phyloP scores from a whole-genome alignment of 1,139 yeast genomes.

The Saccharomyces uvarum region DNA sequence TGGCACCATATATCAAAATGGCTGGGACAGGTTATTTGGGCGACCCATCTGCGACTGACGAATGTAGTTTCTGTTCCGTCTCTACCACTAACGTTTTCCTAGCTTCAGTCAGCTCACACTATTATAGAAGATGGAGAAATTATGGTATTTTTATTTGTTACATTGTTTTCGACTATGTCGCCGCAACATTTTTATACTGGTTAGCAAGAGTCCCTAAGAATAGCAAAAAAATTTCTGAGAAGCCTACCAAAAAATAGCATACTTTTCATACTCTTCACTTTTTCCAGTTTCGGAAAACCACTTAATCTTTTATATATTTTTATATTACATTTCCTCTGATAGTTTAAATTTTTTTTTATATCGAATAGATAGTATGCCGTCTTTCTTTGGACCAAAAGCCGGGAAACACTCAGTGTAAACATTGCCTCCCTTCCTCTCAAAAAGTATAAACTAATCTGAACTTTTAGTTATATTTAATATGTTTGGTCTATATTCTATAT shows the following conservation, averaged over 20 bases:
- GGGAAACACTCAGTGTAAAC: neutral
- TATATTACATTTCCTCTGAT: neutral
- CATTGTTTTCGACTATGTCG: conserved; percentile 43
- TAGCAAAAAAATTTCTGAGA: neutral
- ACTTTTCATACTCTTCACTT: neutral
- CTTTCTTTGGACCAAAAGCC: neutral
- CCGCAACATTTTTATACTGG: conserved; percentile 58
- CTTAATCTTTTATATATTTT: too few relatives aligned
- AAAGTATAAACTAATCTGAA: neutral
- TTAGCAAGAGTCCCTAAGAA: conserved; percentile 64
- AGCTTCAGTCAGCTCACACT: conserved; percentile 36
- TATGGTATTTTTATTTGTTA: conserved; percentile 46
- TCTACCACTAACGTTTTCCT: conserved; percentile 46
- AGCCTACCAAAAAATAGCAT: neutral
- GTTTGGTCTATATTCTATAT: neutral
- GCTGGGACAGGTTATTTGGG: conserved; percentile 52
- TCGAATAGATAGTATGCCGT: neutral
- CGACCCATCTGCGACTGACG: conserved; percentile 38
- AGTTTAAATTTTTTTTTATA: neutral
- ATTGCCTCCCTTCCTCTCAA: neutral
- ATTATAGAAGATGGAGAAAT: conserved; percentile 58
- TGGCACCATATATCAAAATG: conserved; percentile 38
- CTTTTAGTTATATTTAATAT: neutral
- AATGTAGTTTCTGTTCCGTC: conserved; percentile 48
- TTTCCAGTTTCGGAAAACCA: neutral